These are phyloP conservation scores for Syncephalastrum monosporum DNA, from an alignment of 371 early-diverging fungal species.

Conservation along the genomic window DNA sequence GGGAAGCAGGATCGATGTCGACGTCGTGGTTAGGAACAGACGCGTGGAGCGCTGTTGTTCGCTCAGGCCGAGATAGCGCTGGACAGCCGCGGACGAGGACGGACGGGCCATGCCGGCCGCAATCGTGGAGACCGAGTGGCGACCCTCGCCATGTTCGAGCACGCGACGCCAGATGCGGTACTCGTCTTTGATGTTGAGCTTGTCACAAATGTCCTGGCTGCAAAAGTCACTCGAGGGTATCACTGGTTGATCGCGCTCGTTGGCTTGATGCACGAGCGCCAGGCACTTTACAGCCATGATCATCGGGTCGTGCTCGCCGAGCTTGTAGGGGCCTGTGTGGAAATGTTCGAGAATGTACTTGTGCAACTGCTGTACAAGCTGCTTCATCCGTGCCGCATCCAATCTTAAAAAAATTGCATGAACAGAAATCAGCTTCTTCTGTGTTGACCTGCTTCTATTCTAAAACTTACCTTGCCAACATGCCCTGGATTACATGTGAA, in stretches of 20 bases:
- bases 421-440: not conserved
- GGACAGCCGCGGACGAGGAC: conserved; percentile 8
- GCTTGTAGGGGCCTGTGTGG: conserved; percentile 45
- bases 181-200: conserved; percentile 79
- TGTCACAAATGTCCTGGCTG: conserved; percentile 52
- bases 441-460: too few relatives aligned
- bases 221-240: conserved; percentile 62
- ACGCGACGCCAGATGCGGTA: conserved; percentile 69
- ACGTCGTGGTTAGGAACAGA: conserved; percentile 33
- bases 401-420: conserved; percentile 10
- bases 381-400: conserved; percentile 20
- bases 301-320: conserved; percentile 57
- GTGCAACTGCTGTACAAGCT: conserved; percentile 25
- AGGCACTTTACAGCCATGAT: conserved; percentile 65
- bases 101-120: conserved; percentile 19
- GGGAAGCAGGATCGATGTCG: conserved; percentile 30
- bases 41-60: conserved; percentile 42
- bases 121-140: conserved; percentile 30
- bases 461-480: conserved; percentile 15
- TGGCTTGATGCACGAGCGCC: conserved; percentile 21
- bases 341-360: conserved; percentile 50
- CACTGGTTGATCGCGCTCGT: conserved; percentile 11
- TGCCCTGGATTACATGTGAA: conserved; percentile 9
- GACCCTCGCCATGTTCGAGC: conserved; percentile 38
- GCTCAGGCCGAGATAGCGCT: conserved; percentile 19